Conservation (phyloP, 352 stramenopile species). For the Phytophthora kernoviae region DNA sequence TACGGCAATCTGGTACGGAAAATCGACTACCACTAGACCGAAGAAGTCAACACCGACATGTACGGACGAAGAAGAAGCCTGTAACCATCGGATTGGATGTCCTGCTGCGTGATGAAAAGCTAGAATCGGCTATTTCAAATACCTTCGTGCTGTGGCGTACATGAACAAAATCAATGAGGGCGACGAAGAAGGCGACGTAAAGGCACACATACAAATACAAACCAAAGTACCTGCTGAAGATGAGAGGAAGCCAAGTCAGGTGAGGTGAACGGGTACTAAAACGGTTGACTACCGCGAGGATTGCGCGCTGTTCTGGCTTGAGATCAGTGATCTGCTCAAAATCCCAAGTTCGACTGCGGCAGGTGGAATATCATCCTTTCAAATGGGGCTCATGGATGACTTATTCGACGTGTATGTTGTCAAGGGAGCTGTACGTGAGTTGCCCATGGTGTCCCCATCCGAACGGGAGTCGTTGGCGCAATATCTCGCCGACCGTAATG, state of each 20-base stretch:
- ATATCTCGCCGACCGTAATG: slow-evolving; percentile 48
- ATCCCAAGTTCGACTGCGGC: slow-evolving; percentile 40
- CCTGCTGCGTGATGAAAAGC: slow-evolving; percentile 58
- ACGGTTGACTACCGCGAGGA: slow-evolving; percentile 59
- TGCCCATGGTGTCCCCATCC: slow-evolving; percentile 57
- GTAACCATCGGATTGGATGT: slow-evolving; percentile 54
- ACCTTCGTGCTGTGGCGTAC: slow-evolving; percentile 42
- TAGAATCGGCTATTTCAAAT: slow-evolving; percentile 63
- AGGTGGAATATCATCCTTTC: slow-evolving; percentile 45
- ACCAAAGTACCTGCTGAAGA: slow-evolving; percentile 14
- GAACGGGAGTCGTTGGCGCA: slow-evolving; percentile 56
- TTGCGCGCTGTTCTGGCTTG: slow-evolving; percentile 73
- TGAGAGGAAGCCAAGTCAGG: slow-evolving; percentile 20
- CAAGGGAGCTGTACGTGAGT: slow-evolving; percentile 38
- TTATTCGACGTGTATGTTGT: slow-evolving; percentile 63
- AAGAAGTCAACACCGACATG: not conserved
- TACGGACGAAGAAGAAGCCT: slow-evolving; percentile 32
- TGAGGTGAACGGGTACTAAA: slow-evolving; percentile 9
- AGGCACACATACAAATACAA: slow-evolving; percentile 8
- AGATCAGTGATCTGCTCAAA: slow-evolving; percentile 71
- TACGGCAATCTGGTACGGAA: slow-evolving; percentile 30
- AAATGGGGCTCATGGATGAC: slow-evolving; percentile 63
- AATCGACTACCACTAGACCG: slow-evolving; percentile 5
- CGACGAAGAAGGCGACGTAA: slow-evolving; percentile 7
- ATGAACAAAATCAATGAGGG: slow-evolving; percentile 38